phyloP scores from a whole-genome alignment of 352 stramenopile genomes.

The Lagenidium sp. region DNA sequence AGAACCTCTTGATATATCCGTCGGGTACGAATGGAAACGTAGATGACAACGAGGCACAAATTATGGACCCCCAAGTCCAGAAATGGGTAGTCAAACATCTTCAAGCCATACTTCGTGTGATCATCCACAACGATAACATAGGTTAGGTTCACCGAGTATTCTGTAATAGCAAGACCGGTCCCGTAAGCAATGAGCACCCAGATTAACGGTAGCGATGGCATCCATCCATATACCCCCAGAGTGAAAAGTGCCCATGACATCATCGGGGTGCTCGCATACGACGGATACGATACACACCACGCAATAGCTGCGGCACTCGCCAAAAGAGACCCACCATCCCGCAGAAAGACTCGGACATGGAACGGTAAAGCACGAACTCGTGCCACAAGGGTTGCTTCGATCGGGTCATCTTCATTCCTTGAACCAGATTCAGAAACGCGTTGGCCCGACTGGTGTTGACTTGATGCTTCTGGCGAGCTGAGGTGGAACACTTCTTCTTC shows the following conservation, averaged over 20 bases:
- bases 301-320: conserved; percentile 55
- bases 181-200: conserved; percentile 58
- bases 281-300: conserved; percentile 80
- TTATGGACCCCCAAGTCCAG: conserved; percentile 71
- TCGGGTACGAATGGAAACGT: conserved; percentile 66
- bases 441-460: not conserved
- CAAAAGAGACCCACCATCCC: conserved; percentile 56
- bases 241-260: conserved; percentile 58
- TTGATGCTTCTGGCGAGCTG: not conserved
- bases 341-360: conserved; percentile 47
- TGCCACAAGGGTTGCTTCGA: not conserved
- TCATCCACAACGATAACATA: conserved; percentile 30
- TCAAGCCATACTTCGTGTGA: conserved; percentile 52
- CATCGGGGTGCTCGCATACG: conserved; percentile 58
- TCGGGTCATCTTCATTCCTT: no score
- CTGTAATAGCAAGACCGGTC: conserved; percentile 34
- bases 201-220: conserved; percentile 22
- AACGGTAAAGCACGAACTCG: no score
- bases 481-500: not conserved
- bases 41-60: conserved; percentile 68
- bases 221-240: conserved; percentile 52
- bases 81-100: conserved; percentile 64
- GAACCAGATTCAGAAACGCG: no score
- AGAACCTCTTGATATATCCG: conserved; percentile 70
- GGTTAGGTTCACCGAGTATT: conserved; percentile 68